These are phyloP conservation scores for Hirsutella thompsonii DNA, from an alignment of 2,329 filamentous ascomycete species.

Conservation along the genomic window DNA sequence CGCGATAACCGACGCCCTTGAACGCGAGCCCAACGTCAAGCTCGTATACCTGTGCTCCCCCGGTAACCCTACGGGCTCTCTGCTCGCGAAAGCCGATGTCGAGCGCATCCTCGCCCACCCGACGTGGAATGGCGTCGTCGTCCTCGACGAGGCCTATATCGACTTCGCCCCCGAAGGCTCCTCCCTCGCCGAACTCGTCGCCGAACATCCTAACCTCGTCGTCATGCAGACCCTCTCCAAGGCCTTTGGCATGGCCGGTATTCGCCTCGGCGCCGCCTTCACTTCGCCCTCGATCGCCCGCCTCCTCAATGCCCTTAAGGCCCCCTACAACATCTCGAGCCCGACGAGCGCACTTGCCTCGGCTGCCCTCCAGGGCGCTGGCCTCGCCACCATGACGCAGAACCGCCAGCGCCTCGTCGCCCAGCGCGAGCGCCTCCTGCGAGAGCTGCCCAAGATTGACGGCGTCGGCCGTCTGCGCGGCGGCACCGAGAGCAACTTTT, in stretches of 20 bases:
- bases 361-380: conserved; percentile 53
- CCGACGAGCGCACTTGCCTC: conserved; percentile 73
- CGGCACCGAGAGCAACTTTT: conserved; percentile 72
- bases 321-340: conserved; percentile 89
- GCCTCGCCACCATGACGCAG: conserved; percentile 58
- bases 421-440: conserved; percentile 66
- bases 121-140: conserved; percentile 88
- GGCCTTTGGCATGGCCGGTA: conserved; percentile 89
- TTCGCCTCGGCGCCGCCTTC: conserved; percentile 80
- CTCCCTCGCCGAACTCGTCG: conserved; percentile 82
- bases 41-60: conserved; percentile 87
- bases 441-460: conserved; percentile 58
- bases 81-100: conserved; percentile 66
- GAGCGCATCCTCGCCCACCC: conserved; percentile 65
- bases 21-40: conserved; percentile 55
- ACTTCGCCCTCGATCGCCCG: conserved; percentile 59
- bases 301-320: conserved; percentile 84
- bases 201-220: conserved; percentile 87
- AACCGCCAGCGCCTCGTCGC: conserved; percentile 58
- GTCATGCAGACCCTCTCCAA: conserved; percentile 99
- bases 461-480: conserved; percentile 75
- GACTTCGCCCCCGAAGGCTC: conserved; percentile 72
- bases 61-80: conserved; percentile 79
- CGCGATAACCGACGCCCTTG: conserved; percentile 53
- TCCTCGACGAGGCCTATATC: conserved; percentile 91